These are phyloP conservation scores for Metarhizium brunneum DNA, from an alignment of 2,329 filamentous ascomycete species.

Conservation along the genomic window DNA sequence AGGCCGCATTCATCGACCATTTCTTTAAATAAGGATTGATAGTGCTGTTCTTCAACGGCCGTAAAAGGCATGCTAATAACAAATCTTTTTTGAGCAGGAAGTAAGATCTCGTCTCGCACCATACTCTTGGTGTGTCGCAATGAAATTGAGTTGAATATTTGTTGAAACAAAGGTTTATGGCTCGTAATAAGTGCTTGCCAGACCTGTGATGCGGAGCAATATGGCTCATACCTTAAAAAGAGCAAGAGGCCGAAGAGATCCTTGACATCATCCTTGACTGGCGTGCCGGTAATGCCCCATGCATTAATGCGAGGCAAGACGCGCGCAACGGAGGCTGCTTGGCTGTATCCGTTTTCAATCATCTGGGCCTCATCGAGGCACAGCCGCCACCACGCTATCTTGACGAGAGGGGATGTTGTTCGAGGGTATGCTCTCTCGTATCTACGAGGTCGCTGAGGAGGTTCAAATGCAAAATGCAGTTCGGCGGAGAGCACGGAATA, in stretches of 20 bases:
- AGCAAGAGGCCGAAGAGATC: conserved; percentile 74
- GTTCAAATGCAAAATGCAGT: conserved; percentile 63
- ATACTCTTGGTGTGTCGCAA: conserved; percentile 79
- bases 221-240: conserved; percentile 74
- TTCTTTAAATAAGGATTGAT: conserved; percentile 63
- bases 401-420: conserved; percentile 65
- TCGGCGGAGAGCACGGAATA: conserved; percentile 69
- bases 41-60: conserved; percentile 84
- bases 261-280: conserved; percentile 66
- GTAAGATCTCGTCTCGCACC: conserved; percentile 65
- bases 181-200: conserved; percentile 59
- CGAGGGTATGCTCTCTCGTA: conserved; percentile 57
- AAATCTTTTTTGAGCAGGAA: conserved; percentile 77
- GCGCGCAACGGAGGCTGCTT: conserved; percentile 71
- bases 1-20: conserved; percentile 66
- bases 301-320: conserved; percentile 75
- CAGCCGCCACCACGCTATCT: conserved; percentile 82
- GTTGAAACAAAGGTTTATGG: conserved; percentile 55
- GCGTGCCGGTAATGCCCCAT: conserved; percentile 87
- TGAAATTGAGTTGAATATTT: conserved; percentile 62
- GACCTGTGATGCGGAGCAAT: conserved; percentile 50
- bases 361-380: conserved; percentile 78
- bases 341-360: conserved; percentile 80
- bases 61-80: conserved; percentile 88
- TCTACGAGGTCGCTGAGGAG: conserved; percentile 59